A percentile compares a stretch with the other conserved stretches of the same genome.
Conservation (phyloP, 345 rosid species). For the Adansonia digitata region DNA sequence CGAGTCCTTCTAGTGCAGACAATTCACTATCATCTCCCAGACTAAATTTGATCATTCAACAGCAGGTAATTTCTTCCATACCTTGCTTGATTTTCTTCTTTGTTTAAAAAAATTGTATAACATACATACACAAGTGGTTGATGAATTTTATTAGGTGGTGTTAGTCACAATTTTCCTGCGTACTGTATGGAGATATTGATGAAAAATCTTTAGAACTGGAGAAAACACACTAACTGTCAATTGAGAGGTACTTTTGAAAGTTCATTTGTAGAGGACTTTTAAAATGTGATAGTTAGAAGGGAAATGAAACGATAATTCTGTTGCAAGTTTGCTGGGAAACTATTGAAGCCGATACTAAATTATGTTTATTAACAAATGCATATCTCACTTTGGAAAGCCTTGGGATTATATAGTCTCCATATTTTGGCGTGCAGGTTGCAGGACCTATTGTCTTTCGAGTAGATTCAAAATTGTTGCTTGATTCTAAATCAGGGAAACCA, state of each 20-base stretch:
- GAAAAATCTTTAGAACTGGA: neutral
- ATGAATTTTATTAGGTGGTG: neutral
- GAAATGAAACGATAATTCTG: neutral
- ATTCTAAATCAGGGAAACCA: conserved; percentile 29
- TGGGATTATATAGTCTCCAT: neutral
- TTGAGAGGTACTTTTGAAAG: neutral
- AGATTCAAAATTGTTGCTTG: conserved; percentile 53
- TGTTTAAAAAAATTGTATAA: neutral
- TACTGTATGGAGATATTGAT: neutral
- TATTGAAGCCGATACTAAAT: neutral
- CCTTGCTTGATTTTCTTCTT: neutral
- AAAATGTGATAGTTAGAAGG: neutral
- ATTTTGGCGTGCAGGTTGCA: conserved; percentile 42
- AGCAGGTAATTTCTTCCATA: conserved; percentile 50
- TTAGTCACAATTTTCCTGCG: neutral
- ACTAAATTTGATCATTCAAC: conserved; percentile 69
- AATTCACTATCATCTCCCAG: conserved; percentile 50
- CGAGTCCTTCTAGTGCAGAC: conserved; percentile 37
- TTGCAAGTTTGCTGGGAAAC: neutral
- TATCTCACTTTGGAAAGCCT: neutral
- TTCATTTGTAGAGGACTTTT: neutral
- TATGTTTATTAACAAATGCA: neutral
- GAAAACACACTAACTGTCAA: neutral
- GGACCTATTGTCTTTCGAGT: conserved; percentile 66
- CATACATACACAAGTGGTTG: neutral